phyloP scores from a whole-genome alignment of 2,329 filamentous ascomycete species.

The Pyricularia sp. region DNA sequence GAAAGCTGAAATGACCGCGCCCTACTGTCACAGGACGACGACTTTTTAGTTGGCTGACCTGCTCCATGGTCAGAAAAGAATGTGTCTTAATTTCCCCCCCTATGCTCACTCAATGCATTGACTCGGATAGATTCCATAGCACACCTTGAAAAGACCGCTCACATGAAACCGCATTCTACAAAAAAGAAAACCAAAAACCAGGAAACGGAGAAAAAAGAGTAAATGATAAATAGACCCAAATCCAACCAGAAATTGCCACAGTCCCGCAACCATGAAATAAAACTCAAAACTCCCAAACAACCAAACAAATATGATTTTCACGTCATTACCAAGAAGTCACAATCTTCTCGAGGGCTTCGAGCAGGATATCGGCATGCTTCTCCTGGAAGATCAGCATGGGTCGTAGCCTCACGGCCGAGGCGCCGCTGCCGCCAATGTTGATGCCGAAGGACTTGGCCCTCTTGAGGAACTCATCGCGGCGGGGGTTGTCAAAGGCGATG shows the following conservation, averaged over 20 bases:
- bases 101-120: not conserved
- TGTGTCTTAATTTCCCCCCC: not conserved
- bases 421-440: slow-evolving; percentile 80
- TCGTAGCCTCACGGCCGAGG: slow-evolving; percentile 64
- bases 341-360: slow-evolving; percentile 71
- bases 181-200: too few relatives aligned
- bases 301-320: not conserved
- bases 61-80: not conserved
- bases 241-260: not conserved
- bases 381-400: slow-evolving; percentile 93
- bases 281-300: not conserved
- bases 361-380: slow-evolving; percentile 77
- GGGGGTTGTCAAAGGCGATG: slow-evolving; percentile 81
- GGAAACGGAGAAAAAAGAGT: not conserved
- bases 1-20: not conserved
- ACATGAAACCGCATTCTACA: not conserved
- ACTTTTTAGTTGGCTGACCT: not conserved
- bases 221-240: not conserved
- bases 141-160: not conserved
- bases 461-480: slow-evolving; percentile 68
- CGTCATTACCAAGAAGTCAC: slow-evolving; percentile 30
- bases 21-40: not conserved
- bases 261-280: not conserved
- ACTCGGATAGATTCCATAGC: not conserved
- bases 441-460: slow-evolving; percentile 72